These are phyloP conservation scores for Tilletiaria anomala DNA, from an alignment of 1,284 basidiomycete genomes.

Conservation along the genomic window DNA sequence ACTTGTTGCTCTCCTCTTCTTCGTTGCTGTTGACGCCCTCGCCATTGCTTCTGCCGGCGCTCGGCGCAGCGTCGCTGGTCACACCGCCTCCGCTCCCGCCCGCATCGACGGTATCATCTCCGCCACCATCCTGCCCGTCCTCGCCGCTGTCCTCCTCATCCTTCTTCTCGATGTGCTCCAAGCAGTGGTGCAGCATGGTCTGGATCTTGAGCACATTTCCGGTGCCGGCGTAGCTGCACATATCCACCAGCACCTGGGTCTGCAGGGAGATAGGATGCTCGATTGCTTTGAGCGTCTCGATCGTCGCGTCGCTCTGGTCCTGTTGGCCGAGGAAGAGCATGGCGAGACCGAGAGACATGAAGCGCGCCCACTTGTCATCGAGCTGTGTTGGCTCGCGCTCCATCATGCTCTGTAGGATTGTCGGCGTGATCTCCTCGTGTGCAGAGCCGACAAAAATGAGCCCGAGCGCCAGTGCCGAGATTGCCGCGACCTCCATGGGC, in stretches of 20 bases:
- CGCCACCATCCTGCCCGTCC: conserved; percentile 23
- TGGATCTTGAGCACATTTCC: conserved; percentile 94
- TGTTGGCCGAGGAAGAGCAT: conserved; percentile 62
- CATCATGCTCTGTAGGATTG: conserved; percentile 86
- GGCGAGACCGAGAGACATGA: conserved; percentile 77
- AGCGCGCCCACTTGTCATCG: conserved; percentile 68
- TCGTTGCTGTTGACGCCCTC: conserved; percentile 10
- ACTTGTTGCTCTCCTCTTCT: conserved; percentile 46
- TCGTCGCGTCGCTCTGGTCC: conserved; percentile 70
- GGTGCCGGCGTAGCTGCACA: conserved; percentile 85
- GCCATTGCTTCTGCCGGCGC: conserved; percentile 3
- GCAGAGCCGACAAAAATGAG: conserved; percentile 92
- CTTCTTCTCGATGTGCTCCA: conserved; percentile 55
- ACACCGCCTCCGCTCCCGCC: too few species aligned
- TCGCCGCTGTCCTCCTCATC: conserved; percentile 28
- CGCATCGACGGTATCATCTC: conserved; percentile 43
- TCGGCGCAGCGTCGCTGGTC: conserved; percentile 9
- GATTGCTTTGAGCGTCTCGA: conserved; percentile 87
- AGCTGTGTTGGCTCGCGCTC: conserved; percentile 36
- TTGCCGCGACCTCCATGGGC: conserved; percentile 76
- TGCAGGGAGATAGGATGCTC: conserved; percentile 83
- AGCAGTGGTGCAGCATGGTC: conserved; percentile 79
- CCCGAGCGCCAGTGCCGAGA: conserved; percentile 75
- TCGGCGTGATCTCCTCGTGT: conserved; percentile 79
- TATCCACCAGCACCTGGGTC: conserved; percentile 80